A percentile compares a stretch with the other conserved stretches of the same genome.
phyloP scores from a whole-genome alignment of 768 basidiomycete species.

The Gelatoporia subvermispora region DNA sequence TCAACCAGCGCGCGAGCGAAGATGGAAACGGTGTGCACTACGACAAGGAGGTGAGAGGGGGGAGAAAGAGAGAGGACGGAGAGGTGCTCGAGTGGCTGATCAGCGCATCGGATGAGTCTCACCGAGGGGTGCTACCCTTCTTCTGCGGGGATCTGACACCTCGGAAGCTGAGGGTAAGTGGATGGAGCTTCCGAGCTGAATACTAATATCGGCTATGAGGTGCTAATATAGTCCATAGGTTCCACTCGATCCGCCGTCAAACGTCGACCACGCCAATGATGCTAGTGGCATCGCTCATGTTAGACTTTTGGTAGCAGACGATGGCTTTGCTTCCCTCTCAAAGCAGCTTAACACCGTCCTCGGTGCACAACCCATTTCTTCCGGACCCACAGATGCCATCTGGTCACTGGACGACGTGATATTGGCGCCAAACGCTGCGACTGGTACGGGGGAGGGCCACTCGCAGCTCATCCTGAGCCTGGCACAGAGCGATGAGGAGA shows the following conservation, averaged over 20 bases:
- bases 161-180: conserved; percentile 49
- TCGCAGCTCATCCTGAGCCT: conserved; percentile 32
- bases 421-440: background rate
- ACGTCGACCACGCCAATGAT: conserved; percentile 45
- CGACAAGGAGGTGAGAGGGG: conserved; percentile 41
- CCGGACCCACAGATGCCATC: conserved; percentile 18
- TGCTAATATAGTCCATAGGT: too few species aligned
- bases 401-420: conserved; percentile 45
- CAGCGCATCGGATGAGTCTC: conserved; percentile 31
- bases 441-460: background rate
- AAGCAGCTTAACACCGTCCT: conserved; percentile 45
- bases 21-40: conserved; percentile 41
- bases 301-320: conserved; percentile 32
- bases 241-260: conserved; percentile 41
- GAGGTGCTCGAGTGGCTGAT: conserved; percentile 55
- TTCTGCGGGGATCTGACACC: conserved; percentile 74
- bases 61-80: conserved; percentile 54
- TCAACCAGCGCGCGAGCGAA: conserved; percentile 45
- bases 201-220: too few species aligned
- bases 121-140: conserved; percentile 46
- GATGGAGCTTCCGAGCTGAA: background rate
- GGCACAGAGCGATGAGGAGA: conserved; percentile 34
- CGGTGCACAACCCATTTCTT: conserved; percentile 33
- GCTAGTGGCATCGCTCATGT: conserved; percentile 48
- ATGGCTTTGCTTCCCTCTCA: conserved; percentile 26